Conservation (phyloP, 2,329 filamentous ascomycete genomes). For the Aspergillus sp. region DNA sequence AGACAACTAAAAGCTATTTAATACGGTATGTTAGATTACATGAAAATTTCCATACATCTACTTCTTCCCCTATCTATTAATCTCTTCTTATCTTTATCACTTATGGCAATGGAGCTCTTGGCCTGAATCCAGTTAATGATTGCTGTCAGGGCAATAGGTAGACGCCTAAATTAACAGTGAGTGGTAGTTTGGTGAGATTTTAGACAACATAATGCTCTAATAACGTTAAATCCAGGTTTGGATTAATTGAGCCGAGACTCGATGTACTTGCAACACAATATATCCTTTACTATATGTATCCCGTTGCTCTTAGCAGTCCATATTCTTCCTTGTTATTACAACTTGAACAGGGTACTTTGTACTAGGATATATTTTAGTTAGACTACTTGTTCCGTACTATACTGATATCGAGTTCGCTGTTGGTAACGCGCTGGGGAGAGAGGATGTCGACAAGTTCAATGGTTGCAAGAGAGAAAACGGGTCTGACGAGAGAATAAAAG, state of each 20-base stretch:
- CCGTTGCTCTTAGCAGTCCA: neutral
- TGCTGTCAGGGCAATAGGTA: too few species aligned
- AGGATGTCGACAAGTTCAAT: conserved; percentile 8
- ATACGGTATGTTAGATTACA: conserved; percentile 2
- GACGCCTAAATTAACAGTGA: too few species aligned
- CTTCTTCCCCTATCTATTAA: too few species aligned
- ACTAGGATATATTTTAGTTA: conserved; percentile 8
- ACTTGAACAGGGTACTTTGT: neutral
- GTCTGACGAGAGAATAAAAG: conserved; percentile 9
- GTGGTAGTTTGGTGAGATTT: too few species aligned
- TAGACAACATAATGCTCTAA: too few species aligned
- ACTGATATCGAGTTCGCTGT: conserved; percentile 14
- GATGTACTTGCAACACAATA: neutral
- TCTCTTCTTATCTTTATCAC: too few species aligned
- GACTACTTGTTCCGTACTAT: conserved; percentile 14
- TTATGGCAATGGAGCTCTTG: too few species aligned
- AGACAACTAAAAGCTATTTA: neutral
- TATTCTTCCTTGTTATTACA: neutral
- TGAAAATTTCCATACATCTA: neutral
- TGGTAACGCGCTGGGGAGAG: conserved; percentile 9
- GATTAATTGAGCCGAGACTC: too few species aligned
- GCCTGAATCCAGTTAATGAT: too few species aligned
- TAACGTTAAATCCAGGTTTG: too few species aligned
- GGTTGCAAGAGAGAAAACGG: conserved; percentile 5
- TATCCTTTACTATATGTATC: neutral